phyloP scores from a whole-genome alignment of 2,329 filamentous ascomycete genomes.

The Fonsecaea monophora region DNA sequence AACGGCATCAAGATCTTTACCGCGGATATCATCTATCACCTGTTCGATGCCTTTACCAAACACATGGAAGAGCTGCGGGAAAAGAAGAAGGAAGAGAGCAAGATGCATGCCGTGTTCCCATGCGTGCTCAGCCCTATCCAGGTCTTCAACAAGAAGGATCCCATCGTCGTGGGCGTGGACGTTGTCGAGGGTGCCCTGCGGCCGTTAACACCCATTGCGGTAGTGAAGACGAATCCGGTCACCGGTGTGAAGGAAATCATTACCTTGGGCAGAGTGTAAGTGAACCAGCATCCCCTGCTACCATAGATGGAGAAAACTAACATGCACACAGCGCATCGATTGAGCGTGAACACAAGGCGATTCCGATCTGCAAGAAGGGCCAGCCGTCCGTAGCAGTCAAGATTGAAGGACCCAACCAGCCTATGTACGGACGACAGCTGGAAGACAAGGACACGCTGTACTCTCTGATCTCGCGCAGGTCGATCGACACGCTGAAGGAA shows the following conservation, averaged over 20 bases:
- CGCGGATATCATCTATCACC: conserved; percentile 97
- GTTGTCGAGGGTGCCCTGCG: conserved; percentile 87
- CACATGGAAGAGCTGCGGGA: conserved; percentile 88
- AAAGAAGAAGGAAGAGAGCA: conserved; percentile 94
- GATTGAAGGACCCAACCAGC: conserved; percentile 93
- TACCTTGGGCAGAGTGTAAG: conserved; percentile 89
- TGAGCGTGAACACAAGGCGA: conserved; percentile 96
- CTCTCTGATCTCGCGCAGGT: conserved; percentile 82
- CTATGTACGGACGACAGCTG: conserved; percentile 90
- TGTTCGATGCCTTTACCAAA: conserved; percentile 95
- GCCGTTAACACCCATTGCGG: conserved; percentile 87
- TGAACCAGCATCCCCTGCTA: conserved; percentile 42
- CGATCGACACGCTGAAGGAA: conserved; percentile 95
- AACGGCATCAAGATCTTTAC: conserved; percentile 97
- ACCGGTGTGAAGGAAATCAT: conserved; percentile 86
- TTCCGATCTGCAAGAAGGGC: conserved; percentile 90
- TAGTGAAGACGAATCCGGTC: conserved; percentile 78
- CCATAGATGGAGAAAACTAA: conserved; percentile 37
- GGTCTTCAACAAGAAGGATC: conserved; percentile 97
- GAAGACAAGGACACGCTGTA: conserved; percentile 91
- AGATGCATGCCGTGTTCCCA: conserved; percentile 95
- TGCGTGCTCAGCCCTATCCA: conserved; percentile 88
- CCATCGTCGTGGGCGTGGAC: conserved; percentile 94
- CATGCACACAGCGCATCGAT: conserved; percentile 75
- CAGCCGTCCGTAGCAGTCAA: conserved; percentile 98